phyloP scores from a whole-genome alignment of 2,329 filamentous ascomycete genomes.

The Shiraia bambusicola region DNA sequence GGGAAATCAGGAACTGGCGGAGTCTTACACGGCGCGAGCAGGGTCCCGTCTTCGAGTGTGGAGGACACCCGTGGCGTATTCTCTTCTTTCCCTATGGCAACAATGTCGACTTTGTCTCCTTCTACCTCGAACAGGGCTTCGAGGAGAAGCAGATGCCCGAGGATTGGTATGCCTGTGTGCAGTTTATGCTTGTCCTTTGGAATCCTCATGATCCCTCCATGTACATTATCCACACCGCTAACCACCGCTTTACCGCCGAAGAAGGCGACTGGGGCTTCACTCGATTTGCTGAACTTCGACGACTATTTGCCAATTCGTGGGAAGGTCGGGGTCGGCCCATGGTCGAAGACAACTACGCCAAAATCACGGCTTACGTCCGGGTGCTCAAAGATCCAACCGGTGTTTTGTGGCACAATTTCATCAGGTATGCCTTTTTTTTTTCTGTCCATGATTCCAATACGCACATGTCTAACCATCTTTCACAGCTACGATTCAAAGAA shows the following conservation, averaged over 20 bases:
- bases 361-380: constrained; percentile 80
- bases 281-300: constrained; percentile 85
- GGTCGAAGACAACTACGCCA: constrained; percentile 73
- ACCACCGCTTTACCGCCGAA: constrained; percentile 92
- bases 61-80: constrained; percentile 88
- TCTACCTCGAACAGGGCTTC: constrained; percentile 95
- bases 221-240: constrained; percentile 73
- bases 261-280: constrained; percentile 99
- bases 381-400: constrained; percentile 85
- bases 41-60: constrained; percentile 84
- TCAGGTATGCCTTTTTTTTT: constrained; percentile 54
- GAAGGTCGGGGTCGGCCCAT: constrained; percentile 69
- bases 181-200: constrained; percentile 92
- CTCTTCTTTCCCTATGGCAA: constrained; percentile 96
- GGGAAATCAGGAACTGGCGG: constrained; percentile 85
- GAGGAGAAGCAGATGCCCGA: constrained; percentile 73
- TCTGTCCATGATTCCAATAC: background rate
- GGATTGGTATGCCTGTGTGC: constrained; percentile 94
- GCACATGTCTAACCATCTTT: background rate
- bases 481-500: constrained; percentile 91
- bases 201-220: constrained; percentile 91
- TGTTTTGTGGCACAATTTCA: constrained; percentile 87
- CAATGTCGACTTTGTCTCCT: constrained; percentile 87
- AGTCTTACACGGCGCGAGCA: constrained; percentile 76
- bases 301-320: constrained; percentile 78